These are phyloP conservation scores for Houttuynia cordata DNA, from an alignment of 164 flowering plant species.

Conservation along the genomic window DNA sequence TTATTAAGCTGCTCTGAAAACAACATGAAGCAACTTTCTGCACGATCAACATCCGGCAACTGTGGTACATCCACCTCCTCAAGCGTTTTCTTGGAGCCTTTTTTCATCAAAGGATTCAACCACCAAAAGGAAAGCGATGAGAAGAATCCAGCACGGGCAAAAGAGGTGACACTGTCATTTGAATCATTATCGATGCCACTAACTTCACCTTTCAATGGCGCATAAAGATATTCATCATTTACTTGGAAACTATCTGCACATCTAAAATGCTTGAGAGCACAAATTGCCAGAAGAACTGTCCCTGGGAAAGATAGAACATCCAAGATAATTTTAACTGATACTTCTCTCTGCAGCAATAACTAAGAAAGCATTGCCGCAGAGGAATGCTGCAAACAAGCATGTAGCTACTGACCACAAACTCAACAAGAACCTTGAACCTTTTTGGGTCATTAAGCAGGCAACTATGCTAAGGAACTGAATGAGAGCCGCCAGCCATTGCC, in stretches of 20 bases:
- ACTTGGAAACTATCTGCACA: slow-evolving; percentile 5
- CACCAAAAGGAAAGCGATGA: slow-evolving; percentile 53
- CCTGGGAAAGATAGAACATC: slow-evolving; percentile 49
- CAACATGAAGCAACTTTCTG: slow-evolving; percentile 28
- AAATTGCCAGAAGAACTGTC: slow-evolving; percentile 29
- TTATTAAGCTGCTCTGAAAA: slow-evolving; percentile 24
- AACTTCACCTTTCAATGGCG: slow-evolving; percentile 18
- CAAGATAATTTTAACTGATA: slow-evolving; percentile 19
- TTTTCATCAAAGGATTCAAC: slow-evolving; percentile 51
- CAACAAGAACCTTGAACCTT: slow-evolving; percentile 12
- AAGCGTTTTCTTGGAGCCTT: slow-evolving; percentile 34
- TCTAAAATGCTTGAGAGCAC: slow-evolving; percentile 13
- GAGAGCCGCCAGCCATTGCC: slow-evolving; percentile 30
- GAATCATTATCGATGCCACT: slow-evolving; percentile 7
- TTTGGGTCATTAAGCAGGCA: slow-evolving; percentile 15
- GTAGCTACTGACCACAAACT: slow-evolving; percentile 22
- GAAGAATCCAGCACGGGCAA: slow-evolving; percentile 36
- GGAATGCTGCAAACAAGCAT: slow-evolving; percentile 30
- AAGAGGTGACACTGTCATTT: slow-evolving; percentile 27
- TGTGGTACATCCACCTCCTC: slow-evolving; percentile 40
- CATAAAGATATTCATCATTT: slow-evolving; percentile 9
- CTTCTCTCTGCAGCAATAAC: slow-evolving; percentile 3
- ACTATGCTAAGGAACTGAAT: slow-evolving; percentile 25
- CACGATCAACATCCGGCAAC: slow-evolving; percentile 32
- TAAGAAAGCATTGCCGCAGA: slow-evolving; percentile 27